phyloP scores from a whole-genome alignment of 345 rosid genomes.

The Bruguiera parviflora region DNA sequence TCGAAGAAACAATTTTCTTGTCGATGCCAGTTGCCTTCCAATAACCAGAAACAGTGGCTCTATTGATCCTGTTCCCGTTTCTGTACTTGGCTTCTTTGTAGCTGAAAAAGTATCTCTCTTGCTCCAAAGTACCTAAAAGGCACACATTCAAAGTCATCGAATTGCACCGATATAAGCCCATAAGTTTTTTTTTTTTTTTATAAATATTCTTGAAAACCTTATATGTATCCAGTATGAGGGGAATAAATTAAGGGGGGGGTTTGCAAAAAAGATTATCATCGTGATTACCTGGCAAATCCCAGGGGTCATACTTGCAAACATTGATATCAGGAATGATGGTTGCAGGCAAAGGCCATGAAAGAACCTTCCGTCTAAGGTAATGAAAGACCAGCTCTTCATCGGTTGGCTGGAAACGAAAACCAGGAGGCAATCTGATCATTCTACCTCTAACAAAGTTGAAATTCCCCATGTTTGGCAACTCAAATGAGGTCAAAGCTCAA shows the following conservation, averaged over 20 bases:
- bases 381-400: slow-evolving; percentile 33
- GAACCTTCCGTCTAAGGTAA: slow-evolving; percentile 24
- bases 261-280: background rate
- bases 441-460: slow-evolving; percentile 11
- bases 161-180: background rate
- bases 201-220: too few relatives aligned
- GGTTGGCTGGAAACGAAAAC: slow-evolving; percentile 35
- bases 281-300: slow-evolving; percentile 30
- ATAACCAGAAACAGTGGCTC: slow-evolving; percentile 63
- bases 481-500: background rate
- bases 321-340: slow-evolving; percentile 26
- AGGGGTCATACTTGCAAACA: slow-evolving; percentile 28
- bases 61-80: slow-evolving; percentile 50
- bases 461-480: slow-evolving; percentile 2
- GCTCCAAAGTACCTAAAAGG: slow-evolving; percentile 42
- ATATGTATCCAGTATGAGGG: too few relatives aligned
- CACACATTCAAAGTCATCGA: background rate
- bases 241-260: too few relatives aligned
- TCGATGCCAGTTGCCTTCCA: slow-evolving; percentile 82
- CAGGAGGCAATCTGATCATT: slow-evolving; percentile 26
- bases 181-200: background rate
- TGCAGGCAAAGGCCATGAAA: slow-evolving; percentile 28
- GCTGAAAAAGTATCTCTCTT: slow-evolving; percentile 79
- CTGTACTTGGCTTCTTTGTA: slow-evolving; percentile 57
- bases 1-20: slow-evolving; percentile 45